Conservation (phyloP, 1,284 basidiomycete genomes). For the Ceratobasidium sp. region DNA sequence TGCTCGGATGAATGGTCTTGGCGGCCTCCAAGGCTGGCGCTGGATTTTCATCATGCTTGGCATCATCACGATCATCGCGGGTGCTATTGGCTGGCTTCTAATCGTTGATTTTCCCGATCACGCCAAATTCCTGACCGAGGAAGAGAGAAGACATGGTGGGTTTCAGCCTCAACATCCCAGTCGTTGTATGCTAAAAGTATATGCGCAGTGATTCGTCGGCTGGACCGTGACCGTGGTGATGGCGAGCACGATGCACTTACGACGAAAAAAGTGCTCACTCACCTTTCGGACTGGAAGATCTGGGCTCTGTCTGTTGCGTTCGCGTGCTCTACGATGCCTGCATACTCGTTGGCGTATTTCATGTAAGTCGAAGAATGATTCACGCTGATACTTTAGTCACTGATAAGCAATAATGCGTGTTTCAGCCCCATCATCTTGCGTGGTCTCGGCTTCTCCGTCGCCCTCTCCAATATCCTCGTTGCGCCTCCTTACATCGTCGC, state of each 20-base stretch:
- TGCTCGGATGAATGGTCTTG: slow-evolving; percentile 51
- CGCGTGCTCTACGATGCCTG: slow-evolving; percentile 43
- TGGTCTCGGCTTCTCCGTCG: slow-evolving; percentile 44
- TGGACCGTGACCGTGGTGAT: slow-evolving; percentile 63
- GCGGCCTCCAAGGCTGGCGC: slow-evolving; percentile 55
- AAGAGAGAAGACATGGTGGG: slow-evolving; percentile 52
- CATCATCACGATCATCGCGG: slow-evolving; percentile 56
- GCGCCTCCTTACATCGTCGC: slow-evolving; percentile 43
- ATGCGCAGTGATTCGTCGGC: slow-evolving; percentile 54
- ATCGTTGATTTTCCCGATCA: slow-evolving; percentile 63
- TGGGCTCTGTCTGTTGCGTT: slow-evolving; percentile 54
- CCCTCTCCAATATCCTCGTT: slow-evolving; percentile 46
- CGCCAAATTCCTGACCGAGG: slow-evolving; percentile 60
- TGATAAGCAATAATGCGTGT: background rate
- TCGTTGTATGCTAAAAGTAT: background rate
- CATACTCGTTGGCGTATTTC: slow-evolving; percentile 43
- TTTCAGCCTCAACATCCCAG: background rate
- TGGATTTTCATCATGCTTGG: slow-evolving; percentile 55
- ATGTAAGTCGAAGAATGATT: slow-evolving; percentile 18
- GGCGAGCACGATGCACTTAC: slow-evolving; percentile 60
- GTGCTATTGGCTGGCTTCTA: slow-evolving; percentile 51
- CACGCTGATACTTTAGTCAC: background rate
- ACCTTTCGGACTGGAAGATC: slow-evolving; percentile 60
- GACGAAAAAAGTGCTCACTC: slow-evolving; percentile 54
- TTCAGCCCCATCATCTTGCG: slow-evolving; percentile 47